Base-by-base conservation (phyloP, 345 rosid species). In the Citrus hindsii region DNA sequence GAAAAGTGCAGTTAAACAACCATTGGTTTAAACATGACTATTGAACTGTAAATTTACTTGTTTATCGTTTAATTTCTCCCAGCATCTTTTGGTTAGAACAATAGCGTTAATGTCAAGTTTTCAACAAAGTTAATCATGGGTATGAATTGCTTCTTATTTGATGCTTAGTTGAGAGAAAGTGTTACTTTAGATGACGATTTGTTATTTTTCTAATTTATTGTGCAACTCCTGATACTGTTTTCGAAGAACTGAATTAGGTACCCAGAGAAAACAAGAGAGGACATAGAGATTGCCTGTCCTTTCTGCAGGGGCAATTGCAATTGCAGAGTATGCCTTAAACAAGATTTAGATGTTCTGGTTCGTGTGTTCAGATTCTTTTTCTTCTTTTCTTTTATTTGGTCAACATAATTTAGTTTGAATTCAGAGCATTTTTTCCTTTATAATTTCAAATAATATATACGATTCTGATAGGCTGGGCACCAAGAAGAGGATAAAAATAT, bases 221-320 rank as follows among this genome's bases (percentile, higher is more conserved):
- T 65, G 21, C 67, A 72, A 46, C 71, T 66, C 53, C 71, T 82
- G 61, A 77, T 69, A 70, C 71, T 66, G 71, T 22, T 67, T 70
- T 76, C 53, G 68, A 75, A 75, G 69, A 80, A 56, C 66, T 77
- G 71, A 69, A 68, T 55, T 77, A 89, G 92, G 92, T 89, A 89
- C 75, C 87, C 92, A 0, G 83, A 71, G 72, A 84, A 79, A 84
- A 82, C 83, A 78, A 82, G 73, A 60, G 84, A 86, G 63, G 88
- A 86, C 24, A 14, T 87, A 59, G 85, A 64, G 71, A 69, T 68
- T 69, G 86, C 86, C n/a, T 89, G 92, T 71, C 92, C 92, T 25
- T 89, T 87, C 79, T 89, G 92, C 71, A 76, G 74, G 24, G 84
- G 87, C 76, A 79, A 84, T 79, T 89, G 92, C 74, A 89, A 89